Evolutionary conservation across 768 basidiomycete species (phyloP), one percentile per base, ranked within the genome.

Genomic region (Russula sp.): DNA sequence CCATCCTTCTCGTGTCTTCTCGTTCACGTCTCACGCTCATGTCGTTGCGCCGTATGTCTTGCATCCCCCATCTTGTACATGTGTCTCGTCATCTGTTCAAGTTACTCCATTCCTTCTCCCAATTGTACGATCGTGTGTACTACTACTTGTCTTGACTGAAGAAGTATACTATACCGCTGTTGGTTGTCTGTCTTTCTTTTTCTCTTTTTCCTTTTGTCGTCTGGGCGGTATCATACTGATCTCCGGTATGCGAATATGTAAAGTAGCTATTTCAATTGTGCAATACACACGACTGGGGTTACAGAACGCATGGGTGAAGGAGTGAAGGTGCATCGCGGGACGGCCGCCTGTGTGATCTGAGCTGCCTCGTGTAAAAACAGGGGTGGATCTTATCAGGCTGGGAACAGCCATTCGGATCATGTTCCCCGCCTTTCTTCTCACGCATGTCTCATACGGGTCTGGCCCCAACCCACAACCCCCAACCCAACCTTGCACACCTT

Each of bases 51-150:
- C 59, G 58, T 61, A 59, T 61, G 63, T 64, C 53, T 32, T 49
- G 38, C 59, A 60, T 60, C 59, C 32, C n/a, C 20, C 58, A 64
- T 59, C 54, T 65, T 65, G 64, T 65, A 65, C 54, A 51, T 65
- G 59, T 55, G 40, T 42, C 59, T n/a, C 63, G n/a, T 60, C 64
- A 61, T 44, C 32, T 24, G 59, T 36, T 50, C 64, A 60, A 55
- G 8, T 42, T 40, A 11, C 30, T 2, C n/a, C 48, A 57, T n/a
- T 40, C 28, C 30, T 57, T 46, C 28, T 30, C 24, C 42, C 59
- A 56, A 61, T 20, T 65, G 64, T 65, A 65, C 48, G 42, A 53
- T 48, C 13, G 16, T 42, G 22, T 64, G 63, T 64, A 64, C 46
- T 61, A 65, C 30, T 49, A 52, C 44, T 50, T 18, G 53, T 56